Evolutionary conservation across 345 rosid genomes (phyloP), one percentile per base, ranked within the genome.

Genomic region (Crucihimalaya himalaica): DNA sequence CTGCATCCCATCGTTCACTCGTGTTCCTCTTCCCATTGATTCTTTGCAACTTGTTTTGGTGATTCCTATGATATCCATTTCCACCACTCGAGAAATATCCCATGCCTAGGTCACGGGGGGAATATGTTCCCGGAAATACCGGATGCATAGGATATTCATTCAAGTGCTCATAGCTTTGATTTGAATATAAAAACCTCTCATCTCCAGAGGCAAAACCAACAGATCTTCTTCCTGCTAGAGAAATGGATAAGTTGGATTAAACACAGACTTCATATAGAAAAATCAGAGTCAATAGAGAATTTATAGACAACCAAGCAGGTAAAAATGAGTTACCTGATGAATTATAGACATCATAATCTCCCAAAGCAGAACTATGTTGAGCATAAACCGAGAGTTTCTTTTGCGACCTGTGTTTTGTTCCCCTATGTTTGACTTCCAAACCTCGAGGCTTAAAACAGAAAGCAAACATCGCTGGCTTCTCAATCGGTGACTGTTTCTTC

Each of bases 371-470:
- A 78, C 82, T 78, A 69, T 70, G 85, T 73, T 85, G 85, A 53
- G 87, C 84, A 58, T 90, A 72, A 80, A 84, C 85, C 63, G 96
- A 88, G 69, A 83, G 63, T 72, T 80, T 90, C 76, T 77, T 86
- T 42, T 90, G 98, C 11, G 99, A 83, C 78, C 96, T 83, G 53
- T 92, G 99, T 66, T 95, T 95, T 25, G 94, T 88, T 29, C 97
- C 98, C 82, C 71, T 90, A 81, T 95, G 84, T 20, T 87, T 94
- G 63, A 90, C 86, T 79, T 95, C 99, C 86, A 95, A 78, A 43
- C 99, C 97, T 70, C 97, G 88, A 2, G 99, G 99, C 78, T 92
- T 95, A 88, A 92, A 79, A 77, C 98, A 95, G 73, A 95, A 95
- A 68, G 99, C 99, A 90, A 86, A 90, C 97, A 92, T 85, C 28